These are phyloP conservation scores for Pythium apleroticum DNA, from an alignment of 352 stramenopile species.

Conservation along the genomic window DNA sequence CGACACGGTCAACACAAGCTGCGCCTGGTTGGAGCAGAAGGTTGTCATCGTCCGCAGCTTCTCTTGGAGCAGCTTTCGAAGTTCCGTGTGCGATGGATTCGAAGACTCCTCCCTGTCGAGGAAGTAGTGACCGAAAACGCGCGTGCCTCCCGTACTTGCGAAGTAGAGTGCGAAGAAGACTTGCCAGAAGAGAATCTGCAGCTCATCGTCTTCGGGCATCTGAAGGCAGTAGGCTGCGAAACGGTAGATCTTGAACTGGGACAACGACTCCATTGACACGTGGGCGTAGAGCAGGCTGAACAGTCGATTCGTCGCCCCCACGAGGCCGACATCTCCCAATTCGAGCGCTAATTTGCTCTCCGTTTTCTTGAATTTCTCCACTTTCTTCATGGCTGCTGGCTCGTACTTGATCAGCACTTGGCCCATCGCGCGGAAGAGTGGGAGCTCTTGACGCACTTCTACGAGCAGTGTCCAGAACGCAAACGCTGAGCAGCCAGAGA, in stretches of 20 bases:
- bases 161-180: conserved; percentile 44
- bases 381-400: conserved; percentile 72
- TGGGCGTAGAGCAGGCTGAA: conserved; percentile 26
- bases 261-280: conserved; percentile 20
- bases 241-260: conserved; percentile 36
- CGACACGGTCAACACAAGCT: conserved; percentile 26
- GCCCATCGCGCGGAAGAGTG: conserved; percentile 64
- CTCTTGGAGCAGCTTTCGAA: conserved; percentile 30
- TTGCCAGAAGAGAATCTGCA: conserved; percentile 42
- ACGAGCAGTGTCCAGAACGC: conserved; percentile 67
- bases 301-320: conserved; percentile 13
- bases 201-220: conserved; percentile 29
- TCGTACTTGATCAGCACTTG: conserved; percentile 74
- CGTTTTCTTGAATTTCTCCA: conserved; percentile 75
- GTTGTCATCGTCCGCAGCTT: conserved; percentile 36
- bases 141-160: conserved; percentile 30
- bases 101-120: conserved; percentile 28
- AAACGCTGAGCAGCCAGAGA: conserved; percentile 62
- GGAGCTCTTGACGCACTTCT: conserved; percentile 76
- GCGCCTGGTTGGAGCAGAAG: conserved; percentile 34
- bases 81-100: conserved; percentile 23
- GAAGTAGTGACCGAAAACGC: conserved; percentile 38
- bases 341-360: conserved; percentile 54
- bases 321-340: conserved; percentile 30
- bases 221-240: conserved; percentile 31